Evolutionary conservation across 345 rosid species (phyloP).

Genomic region (Citrus australasica): DNA sequence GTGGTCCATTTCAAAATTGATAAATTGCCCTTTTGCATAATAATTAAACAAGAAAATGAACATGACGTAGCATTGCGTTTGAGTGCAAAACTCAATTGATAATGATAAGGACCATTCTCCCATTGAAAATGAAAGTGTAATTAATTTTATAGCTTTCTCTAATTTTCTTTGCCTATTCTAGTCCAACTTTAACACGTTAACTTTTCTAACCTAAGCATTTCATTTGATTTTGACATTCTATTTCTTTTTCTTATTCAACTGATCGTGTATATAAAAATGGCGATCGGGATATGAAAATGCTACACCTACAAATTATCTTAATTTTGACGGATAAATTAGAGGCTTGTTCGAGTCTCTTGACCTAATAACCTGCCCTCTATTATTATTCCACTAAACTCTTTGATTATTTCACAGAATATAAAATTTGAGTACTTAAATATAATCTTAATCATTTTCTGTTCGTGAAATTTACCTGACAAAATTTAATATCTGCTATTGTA

Average conservation of each 20-base stretch:
- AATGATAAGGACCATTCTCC: conserved; percentile 11
- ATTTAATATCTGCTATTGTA: no score
- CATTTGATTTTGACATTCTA: not conserved
- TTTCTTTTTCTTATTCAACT: not conserved
- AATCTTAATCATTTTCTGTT: no score
- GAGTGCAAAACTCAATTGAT: conserved; percentile 27
- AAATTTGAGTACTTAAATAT: no score
- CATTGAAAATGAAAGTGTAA: conserved; percentile 1
- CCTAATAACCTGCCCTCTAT: no score
- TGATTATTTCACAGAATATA: no score
- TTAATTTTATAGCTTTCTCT: not conserved
- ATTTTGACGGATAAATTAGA: no score
- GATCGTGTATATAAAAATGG: not conserved
- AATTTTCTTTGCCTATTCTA: not conserved
- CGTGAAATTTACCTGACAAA: no score
- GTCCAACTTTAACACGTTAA: not conserved
- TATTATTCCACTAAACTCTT: not conserved
- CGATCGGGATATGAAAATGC: not conserved
- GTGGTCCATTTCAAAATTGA: not conserved
- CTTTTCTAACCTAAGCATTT: not conserved
- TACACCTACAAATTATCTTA: no score
- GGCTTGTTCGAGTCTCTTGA: no score
- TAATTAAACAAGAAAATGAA: not conserved
- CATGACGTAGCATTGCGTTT: conserved; percentile 20
- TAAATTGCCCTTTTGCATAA: not conserved